These are phyloP conservation scores for Coemansia sp. DNA, from an alignment of 192 early-diverging fungal genomes.

Conservation along the genomic window DNA sequence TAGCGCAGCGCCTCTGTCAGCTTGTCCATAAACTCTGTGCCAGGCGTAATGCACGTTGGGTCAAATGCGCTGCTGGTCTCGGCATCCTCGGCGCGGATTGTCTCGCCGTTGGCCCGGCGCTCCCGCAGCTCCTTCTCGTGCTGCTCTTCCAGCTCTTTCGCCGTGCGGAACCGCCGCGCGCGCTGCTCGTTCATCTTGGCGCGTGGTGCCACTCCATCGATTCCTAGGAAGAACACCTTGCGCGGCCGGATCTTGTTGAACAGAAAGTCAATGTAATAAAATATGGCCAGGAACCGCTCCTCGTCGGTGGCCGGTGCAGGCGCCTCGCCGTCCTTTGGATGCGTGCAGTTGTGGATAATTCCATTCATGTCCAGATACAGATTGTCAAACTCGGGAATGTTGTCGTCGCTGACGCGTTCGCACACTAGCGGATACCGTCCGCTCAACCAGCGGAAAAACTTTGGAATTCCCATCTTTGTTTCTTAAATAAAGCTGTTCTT, in stretches of 20 bases:
- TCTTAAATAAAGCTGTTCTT: background rate
- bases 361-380: constrained; percentile 99
- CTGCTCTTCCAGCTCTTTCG: constrained; percentile 65
- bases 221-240: constrained; percentile 95
- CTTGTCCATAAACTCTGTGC: constrained; percentile 93
- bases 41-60: constrained; percentile 98
- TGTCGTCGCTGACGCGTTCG: constrained; percentile 85
- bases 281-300: constrained; percentile 94
- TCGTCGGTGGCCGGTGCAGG: constrained; percentile 89
- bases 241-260: constrained; percentile 89
- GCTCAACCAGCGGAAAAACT: constrained; percentile 98
- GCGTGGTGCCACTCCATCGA: constrained; percentile 96
- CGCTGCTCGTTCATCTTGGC: constrained; percentile 99
- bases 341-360: constrained; percentile 82
- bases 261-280: constrained; percentile 94
- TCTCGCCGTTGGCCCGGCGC: constrained; percentile 53
- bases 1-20: constrained; percentile 85
- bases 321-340: constrained; percentile 61
- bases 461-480: constrained; percentile 76
- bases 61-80: constrained; percentile 72
- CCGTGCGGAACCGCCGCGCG: constrained; percentile 92
- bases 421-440: constrained; percentile 95
- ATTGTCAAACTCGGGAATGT: constrained; percentile 95
- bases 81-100: constrained; percentile 52
- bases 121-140: constrained; percentile 18